Conservation (phyloP, 805 yeast species). For the Kuraishia piskuri region DNA sequence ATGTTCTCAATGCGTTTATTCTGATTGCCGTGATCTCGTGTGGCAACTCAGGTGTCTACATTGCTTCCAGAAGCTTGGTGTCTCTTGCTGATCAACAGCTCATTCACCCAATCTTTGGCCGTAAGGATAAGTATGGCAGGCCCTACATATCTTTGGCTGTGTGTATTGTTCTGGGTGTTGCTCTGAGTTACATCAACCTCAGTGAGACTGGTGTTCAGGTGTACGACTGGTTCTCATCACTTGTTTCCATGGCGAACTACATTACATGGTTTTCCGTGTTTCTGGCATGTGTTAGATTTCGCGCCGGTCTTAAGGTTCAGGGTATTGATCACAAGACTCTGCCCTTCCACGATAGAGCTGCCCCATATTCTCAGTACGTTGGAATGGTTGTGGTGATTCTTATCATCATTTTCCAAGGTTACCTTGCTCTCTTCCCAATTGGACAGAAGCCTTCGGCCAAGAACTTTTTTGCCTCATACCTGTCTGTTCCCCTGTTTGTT, state of each 20-base stretch:
- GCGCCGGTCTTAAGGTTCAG: slow-evolving; percentile 48
- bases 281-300: slow-evolving; percentile 47
- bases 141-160: slow-evolving; percentile 47
- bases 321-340: slow-evolving; percentile 24
- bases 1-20: slow-evolving; percentile 52
- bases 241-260: slow-evolving; percentile 53
- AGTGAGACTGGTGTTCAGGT: slow-evolving; percentile 45
- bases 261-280: slow-evolving; percentile 58
- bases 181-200: slow-evolving; percentile 57
- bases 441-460: slow-evolving; percentile 31
- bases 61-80: slow-evolving; percentile 45
- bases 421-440: slow-evolving; percentile 58
- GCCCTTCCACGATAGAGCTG: slow-evolving; percentile 48
- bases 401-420: slow-evolving; percentile 51
- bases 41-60: slow-evolving; percentile 50
- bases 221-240: slow-evolving; percentile 56
- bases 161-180: slow-evolving; percentile 44
- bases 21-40: slow-evolving; percentile 46
- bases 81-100: slow-evolving; percentile 52
- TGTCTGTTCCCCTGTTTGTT: slow-evolving; percentile 51
- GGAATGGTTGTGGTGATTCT: slow-evolving; percentile 33
- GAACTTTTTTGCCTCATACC: slow-evolving; percentile 49
- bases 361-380: slow-evolving; percentile 32
- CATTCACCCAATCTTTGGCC: slow-evolving; percentile 47
- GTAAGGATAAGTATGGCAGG: slow-evolving; percentile 49